Percentiles rank a stretch among this genome's conserved stretches.
These are phyloP conservation scores for Lecanicillium sp. DNA, from an alignment of 2,329 filamentous ascomycete genomes.

Conservation along the genomic window DNA sequence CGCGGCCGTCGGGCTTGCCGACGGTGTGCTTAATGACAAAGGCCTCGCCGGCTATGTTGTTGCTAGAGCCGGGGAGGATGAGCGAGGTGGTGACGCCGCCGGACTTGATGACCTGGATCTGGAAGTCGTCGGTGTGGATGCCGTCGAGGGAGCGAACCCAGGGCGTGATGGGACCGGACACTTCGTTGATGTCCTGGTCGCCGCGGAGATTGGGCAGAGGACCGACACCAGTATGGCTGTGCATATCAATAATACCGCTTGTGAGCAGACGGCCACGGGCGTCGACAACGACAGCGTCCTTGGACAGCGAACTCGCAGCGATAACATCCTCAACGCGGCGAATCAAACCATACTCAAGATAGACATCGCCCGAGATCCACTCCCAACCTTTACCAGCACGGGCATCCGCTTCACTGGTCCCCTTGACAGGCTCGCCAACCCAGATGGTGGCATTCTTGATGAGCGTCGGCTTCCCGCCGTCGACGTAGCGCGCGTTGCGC, in stretches of 20 bases:
- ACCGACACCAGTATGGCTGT: conserved; percentile 58
- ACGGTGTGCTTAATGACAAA: conserved; percentile 64
- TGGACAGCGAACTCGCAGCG: conserved; percentile 34
- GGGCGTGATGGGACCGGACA: conserved; percentile 58
- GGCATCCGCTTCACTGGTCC: conserved; percentile 46
- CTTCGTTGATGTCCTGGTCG: conserved; percentile 57
- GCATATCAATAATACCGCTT: conserved; percentile 65
- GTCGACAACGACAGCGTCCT: conserved; percentile 47
- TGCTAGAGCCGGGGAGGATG: conserved; percentile 62
- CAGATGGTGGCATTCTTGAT: conserved; percentile 63
- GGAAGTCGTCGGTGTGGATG: conserved; percentile 56
- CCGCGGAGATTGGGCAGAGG: conserved; percentile 50
- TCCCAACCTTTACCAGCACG: conserved; percentile 52
- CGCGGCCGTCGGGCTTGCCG: conserved; percentile 51
- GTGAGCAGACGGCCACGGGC: conserved; percentile 57
- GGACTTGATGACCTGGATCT: conserved; percentile 64
- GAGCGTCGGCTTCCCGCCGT: conserved; percentile 53
- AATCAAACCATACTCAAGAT: conserved; percentile 56
- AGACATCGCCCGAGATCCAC: conserved; percentile 56
- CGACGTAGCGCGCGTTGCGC: conserved; percentile 54
- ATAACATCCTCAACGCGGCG: conserved; percentile 44
- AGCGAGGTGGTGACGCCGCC: conserved; percentile 66
- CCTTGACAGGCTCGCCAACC: conserved; percentile 54
- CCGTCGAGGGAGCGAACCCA: conserved; percentile 63
- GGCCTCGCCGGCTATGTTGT: conserved; percentile 67